phyloP scores from a whole-genome alignment of 257 asterid genomes.

The Euphrasia confusa region DNA sequence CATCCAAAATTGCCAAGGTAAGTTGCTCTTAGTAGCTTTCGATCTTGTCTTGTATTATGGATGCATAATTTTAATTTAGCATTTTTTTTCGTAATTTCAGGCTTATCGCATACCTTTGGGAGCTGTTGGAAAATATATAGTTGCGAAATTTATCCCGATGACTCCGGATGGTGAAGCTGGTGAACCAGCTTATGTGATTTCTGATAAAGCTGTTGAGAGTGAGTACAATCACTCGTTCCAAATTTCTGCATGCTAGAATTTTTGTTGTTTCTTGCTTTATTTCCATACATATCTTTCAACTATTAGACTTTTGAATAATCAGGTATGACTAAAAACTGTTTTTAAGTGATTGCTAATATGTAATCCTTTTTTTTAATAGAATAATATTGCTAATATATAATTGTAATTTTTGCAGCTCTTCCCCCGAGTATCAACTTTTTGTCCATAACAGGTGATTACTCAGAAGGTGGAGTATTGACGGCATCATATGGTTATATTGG shows the following conservation, averaged over 20 bases:
- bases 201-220: constrained; percentile 75
- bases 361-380: background rate
- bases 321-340: background rate
- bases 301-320: constrained; percentile 14
- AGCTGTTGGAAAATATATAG: constrained; percentile 79
- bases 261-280: constrained; percentile 15
- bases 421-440: constrained; percentile 92
- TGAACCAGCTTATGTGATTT: constrained; percentile 73
- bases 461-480: constrained; percentile 80
- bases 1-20: constrained; percentile 95
- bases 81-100: constrained; percentile 35
- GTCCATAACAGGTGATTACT: constrained; percentile 82
- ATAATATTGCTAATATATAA: constrained; percentile 24
- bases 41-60: constrained; percentile 11
- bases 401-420: constrained; percentile 57
- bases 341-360: background rate
- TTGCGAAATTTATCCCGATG: constrained; percentile 93
- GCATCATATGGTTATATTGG: constrained; percentile 97
- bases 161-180: constrained; percentile 99
- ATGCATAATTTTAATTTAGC: constrained; percentile 14
- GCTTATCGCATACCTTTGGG: constrained; percentile 92
- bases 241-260: background rate
- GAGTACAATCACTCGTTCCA: constrained; percentile 28
- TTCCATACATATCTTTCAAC: constrained; percentile 14
- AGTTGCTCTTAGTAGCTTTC: constrained; percentile 19